A percentile compares a stretch with the other conserved stretches of the same genome.
Conservation (phyloP, 1,284 basidiomycete species). For the Cystobasidium pallidum region DNA sequence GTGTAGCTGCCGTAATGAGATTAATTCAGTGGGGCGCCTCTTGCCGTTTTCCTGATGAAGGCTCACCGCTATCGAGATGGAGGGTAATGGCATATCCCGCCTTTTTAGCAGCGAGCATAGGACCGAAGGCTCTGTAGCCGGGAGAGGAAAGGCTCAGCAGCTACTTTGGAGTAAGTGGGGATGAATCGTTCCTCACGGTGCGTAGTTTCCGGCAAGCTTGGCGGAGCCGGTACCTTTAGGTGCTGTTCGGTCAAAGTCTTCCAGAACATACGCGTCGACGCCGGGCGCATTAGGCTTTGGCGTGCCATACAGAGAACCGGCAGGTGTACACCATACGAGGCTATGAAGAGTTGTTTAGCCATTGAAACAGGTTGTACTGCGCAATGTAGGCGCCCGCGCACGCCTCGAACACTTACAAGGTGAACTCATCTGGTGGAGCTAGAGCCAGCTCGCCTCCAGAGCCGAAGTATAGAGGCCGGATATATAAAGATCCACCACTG, state of each 20-base stretch:
- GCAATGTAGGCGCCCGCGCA: too few relatives aligned
- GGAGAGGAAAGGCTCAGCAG: background rate
- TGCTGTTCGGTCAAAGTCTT: conserved; percentile 56
- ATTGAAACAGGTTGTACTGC: too few relatives aligned
- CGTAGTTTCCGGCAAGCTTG: conserved; percentile 57
- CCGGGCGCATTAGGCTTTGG: conserved; percentile 53
- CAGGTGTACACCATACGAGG: conserved; percentile 56
- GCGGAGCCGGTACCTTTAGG: conserved; percentile 53
- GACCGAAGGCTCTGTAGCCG: conserved; percentile 48
- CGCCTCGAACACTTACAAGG: conserved; percentile 46
- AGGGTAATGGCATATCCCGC: conserved; percentile 57
- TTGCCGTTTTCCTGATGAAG: background rate
- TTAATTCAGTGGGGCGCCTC: background rate
- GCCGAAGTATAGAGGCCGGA: conserved; percentile 54
- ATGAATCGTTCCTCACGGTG: conserved; percentile 49
- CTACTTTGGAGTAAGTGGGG: background rate
- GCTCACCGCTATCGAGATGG: conserved; percentile 49
- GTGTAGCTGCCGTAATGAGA: conserved; percentile 47
- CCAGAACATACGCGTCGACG: conserved; percentile 55
- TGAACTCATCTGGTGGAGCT: conserved; percentile 54
- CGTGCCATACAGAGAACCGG: conserved; percentile 56
- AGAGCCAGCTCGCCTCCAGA: conserved; percentile 54
- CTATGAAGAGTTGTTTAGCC: background rate
- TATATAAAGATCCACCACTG: conserved; percentile 53
- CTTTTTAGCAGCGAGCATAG: conserved; percentile 54